Conservation (phyloP, 768 basidiomycete genomes). For the Panellus pusillus region DNA sequence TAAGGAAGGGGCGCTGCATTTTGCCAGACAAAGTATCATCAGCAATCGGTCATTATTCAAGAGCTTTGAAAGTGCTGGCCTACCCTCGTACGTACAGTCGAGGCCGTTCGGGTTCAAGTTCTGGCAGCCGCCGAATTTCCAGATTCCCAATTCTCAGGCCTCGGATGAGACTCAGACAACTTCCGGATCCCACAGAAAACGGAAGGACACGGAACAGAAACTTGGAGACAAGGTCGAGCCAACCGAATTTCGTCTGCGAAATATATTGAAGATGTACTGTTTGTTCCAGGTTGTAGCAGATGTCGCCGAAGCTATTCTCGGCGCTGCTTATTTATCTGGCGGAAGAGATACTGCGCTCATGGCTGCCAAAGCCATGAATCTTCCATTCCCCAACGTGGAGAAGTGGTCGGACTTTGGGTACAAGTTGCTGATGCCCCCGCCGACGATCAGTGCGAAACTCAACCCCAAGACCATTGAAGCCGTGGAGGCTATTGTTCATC, state of each 20-base stretch:
- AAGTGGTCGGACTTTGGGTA: slow-evolving; percentile 72
- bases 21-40: slow-evolving; percentile 66
- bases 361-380: slow-evolving; percentile 60
- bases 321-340: slow-evolving; percentile 75
- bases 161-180: slow-evolving; percentile 4
- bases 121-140: slow-evolving; percentile 60
- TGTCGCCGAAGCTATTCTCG: slow-evolving; percentile 82
- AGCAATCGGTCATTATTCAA: slow-evolving; percentile 68
- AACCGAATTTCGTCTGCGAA: neutral
- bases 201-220: slow-evolving; percentile 43
- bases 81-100: slow-evolving; percentile 73
- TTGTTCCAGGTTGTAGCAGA: slow-evolving; percentile 70
- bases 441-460: slow-evolving; percentile 44
- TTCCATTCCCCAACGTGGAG: slow-evolving; percentile 64
- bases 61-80: slow-evolving; percentile 54
- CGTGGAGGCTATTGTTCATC: slow-evolving; percentile 65
- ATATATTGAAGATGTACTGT: slow-evolving; percentile 1
- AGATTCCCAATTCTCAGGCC: neutral
- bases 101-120: slow-evolving; percentile 65
- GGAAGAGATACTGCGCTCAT: slow-evolving; percentile 67
- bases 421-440: slow-evolving; percentile 45
- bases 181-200: slow-evolving; percentile 11
- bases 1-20: slow-evolving; percentile 69
- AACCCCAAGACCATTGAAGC: slow-evolving; percentile 49
- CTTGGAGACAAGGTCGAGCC: slow-evolving; percentile 73